Base-by-base conservation (phyloP, 2,329 filamentous ascomycete genomes). In the Hymenoscyphus fructigenus region DNA sequence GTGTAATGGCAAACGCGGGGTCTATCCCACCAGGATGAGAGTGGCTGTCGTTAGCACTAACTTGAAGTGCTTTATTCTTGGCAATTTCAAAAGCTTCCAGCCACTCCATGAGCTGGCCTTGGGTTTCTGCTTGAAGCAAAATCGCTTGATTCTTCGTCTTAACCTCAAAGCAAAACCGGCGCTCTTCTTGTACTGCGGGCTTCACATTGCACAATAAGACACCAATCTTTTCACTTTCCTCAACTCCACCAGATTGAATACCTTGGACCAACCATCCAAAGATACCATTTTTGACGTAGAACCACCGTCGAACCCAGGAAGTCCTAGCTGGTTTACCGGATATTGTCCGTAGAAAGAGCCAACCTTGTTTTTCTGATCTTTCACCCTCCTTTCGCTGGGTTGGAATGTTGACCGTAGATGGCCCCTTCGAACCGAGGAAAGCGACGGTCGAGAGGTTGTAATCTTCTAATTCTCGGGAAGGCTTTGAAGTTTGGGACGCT, bases 141-240 rank as follows among this genome's bases (percentile, higher is more conserved):
- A 97, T 88, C 59, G 89, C 95, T 68, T 91, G 91, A 73, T 92
- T 96, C 78, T 97, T 99, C 2, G 95, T 99, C 82, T 98, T 99
- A 73, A 99, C 91, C 78, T 99, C 95, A 73, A 99, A 97, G 76
- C 95, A 98, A 78, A 98, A 99, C 17, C 95, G 87, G 47, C 95
- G 88, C 74, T 99, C 95, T 78, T 99, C 95, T 70, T 92, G 89
- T 60, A 96, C 90, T 0, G 93, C 93, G 20, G 93, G 93, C 72
- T 94, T 92, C 59, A 95, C 91, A 73, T 92, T 96, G 79, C 95
- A 99, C 47, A 99, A 86, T 61, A 99, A 80, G 2, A 99, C 93
- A 50, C 95, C 95, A 66, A 97, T 96, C 79, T 96, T 93, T 73
- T 99, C 95, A 57, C 93, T 96, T 76, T 98, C 94, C 71, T 98